Conservation (phyloP, 2,329 filamentous ascomycete genomes). For the Fusarium sp. region DNA sequence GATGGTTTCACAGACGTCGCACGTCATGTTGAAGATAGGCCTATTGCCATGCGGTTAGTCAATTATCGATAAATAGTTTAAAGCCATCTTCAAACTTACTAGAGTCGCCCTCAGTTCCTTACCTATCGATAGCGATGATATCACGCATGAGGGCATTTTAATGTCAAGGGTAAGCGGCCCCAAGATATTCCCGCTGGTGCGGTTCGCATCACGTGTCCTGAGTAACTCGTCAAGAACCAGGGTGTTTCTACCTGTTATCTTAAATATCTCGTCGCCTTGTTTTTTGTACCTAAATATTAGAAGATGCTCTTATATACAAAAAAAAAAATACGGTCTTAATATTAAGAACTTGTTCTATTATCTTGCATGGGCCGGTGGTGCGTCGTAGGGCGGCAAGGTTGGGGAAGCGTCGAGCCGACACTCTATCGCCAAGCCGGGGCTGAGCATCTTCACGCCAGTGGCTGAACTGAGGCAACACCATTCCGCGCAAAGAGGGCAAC, state of each 20-base stretch:
- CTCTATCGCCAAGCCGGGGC: neutral
- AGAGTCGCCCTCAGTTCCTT: neutral
- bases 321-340: neutral
- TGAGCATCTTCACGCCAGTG: neutral
- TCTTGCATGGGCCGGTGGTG: neutral
- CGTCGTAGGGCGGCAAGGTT: neutral
- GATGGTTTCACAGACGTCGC: slow-evolving; percentile 15
- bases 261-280: neutral
- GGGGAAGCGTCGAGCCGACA: neutral
- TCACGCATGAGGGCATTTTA: neutral
- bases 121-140: neutral
- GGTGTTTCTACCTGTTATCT: neutral
- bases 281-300: neutral
- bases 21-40: neutral
- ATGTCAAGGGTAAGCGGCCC: neutral
- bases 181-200: neutral
- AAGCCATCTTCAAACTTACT: neutral
- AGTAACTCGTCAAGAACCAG: neutral
- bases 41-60: neutral
- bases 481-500: neutral
- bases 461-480: neutral
- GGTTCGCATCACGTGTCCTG: neutral
- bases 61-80: neutral
- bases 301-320: neutral
- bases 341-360: neutral